phyloP scores from a whole-genome alignment of 192 early-diverging fungal genomes.

The Podochytrium sp. region DNA sequence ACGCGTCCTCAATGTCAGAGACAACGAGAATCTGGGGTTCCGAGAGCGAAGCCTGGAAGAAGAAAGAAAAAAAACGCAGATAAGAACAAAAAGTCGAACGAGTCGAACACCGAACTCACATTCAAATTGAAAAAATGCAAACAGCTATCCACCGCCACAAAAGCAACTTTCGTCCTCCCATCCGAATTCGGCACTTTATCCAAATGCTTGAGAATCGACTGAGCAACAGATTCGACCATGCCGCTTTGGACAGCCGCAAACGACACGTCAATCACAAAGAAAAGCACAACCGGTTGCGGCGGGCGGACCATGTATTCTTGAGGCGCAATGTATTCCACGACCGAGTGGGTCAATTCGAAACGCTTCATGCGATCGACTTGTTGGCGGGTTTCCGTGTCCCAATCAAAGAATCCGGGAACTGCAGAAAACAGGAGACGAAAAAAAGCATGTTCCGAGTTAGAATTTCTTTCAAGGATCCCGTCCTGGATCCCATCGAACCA shows the following conservation, averaged over 20 bases:
- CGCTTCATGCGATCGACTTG: slow-evolving; percentile 86
- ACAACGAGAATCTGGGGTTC: slow-evolving; percentile 97
- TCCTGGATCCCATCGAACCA: no score
- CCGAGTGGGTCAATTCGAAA: slow-evolving; percentile 84
- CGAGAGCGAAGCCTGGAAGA: slow-evolving; percentile 42
- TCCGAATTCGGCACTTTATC: slow-evolving; percentile 88
- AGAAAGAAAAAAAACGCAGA: neutral
- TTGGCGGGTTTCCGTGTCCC: slow-evolving; percentile 72
- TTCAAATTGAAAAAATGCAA: slow-evolving; percentile 93
- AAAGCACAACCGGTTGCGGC: slow-evolving; percentile 92
- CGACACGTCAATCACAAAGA: slow-evolving; percentile 95
- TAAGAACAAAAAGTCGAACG: slow-evolving; percentile 27
- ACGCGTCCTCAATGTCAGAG: slow-evolving; percentile 87
- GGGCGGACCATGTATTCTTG: slow-evolving; percentile 98
- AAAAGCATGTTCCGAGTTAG: no score
- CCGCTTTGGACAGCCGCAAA: slow-evolving; percentile 85
- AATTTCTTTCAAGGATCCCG: no score
- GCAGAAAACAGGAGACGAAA: neutral
- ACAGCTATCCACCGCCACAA: slow-evolving; percentile 87
- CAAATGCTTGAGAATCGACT: slow-evolving; percentile 79
- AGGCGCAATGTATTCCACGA: slow-evolving; percentile 94
- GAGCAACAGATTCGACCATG: slow-evolving; percentile 78
- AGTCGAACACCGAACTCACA: slow-evolving; percentile 33
- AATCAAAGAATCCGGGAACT: slow-evolving; percentile 61
- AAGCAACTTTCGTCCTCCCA: slow-evolving; percentile 83